These are phyloP conservation scores for Ceratocystis lukuohia DNA, from an alignment of 2,329 filamentous ascomycete species.

Conservation along the genomic window DNA sequence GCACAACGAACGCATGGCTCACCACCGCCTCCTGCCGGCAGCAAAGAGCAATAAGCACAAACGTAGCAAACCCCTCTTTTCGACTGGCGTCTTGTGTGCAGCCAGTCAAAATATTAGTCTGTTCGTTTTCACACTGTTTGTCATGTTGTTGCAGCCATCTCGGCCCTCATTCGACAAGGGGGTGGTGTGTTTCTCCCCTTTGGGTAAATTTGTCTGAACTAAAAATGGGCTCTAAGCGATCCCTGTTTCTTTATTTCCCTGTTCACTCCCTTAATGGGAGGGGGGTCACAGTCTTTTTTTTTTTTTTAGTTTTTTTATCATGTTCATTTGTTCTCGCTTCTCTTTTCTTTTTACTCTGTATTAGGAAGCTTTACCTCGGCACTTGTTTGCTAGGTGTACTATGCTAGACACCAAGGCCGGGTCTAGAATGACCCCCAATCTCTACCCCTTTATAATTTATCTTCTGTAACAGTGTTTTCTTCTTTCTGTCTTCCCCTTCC, in stretches of 20 bases:
- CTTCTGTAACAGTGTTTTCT: not conserved
- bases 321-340: not conserved
- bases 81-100: not conserved
- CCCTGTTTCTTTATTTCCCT: slow-evolving; percentile 1
- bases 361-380: not conserved
- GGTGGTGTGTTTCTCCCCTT: not conserved
- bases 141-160: not conserved
- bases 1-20: too few relatives aligned
- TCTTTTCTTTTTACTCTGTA: not conserved
- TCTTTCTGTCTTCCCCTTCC: not conserved
- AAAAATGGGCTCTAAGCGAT: slow-evolving; percentile 10
- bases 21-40: too few relatives aligned
- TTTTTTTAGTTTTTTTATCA: not conserved
- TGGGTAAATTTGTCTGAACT: slow-evolving; percentile 9
- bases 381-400: too few relatives aligned
- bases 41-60: too few relatives aligned
- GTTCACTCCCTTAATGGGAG: not conserved
- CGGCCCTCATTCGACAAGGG: not conserved
- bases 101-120: not conserved
- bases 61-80: not conserved
- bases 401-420: not conserved
- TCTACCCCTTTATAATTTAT: not conserved
- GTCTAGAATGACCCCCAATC: not conserved
- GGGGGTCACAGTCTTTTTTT: not conserved
- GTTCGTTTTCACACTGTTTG: not conserved